These are phyloP conservation scores for Leptodontidium sp. DNA, from an alignment of 2,329 filamentous ascomycete genomes.

Conservation along the genomic window DNA sequence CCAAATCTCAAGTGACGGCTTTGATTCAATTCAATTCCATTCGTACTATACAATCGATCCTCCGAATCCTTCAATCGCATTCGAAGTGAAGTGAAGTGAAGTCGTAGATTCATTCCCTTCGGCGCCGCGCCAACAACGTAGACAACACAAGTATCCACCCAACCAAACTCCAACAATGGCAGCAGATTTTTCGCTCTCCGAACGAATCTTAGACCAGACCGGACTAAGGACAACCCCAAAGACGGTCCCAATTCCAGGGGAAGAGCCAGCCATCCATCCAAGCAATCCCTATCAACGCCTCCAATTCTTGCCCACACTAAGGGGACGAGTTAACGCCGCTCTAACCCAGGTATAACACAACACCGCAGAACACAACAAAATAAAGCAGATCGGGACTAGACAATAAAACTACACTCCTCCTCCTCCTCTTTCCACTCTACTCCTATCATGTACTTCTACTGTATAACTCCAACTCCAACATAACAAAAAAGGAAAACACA, in stretches of 20 bases:
- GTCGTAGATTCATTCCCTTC: too few species aligned
- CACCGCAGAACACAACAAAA: not conserved
- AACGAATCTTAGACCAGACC: not conserved
- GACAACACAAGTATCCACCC: too few species aligned
- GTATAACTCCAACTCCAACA: not conserved
- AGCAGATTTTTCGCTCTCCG: too few species aligned
- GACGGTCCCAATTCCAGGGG: too few species aligned
- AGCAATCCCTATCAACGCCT: not conserved
- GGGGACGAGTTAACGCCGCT: conserved; percentile 12
- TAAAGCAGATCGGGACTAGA: not conserved
- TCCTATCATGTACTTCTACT: not conserved
- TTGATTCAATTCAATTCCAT: too few species aligned
- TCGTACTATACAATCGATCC: too few species aligned
- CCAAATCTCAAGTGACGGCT: too few species aligned
- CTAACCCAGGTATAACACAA: conserved; percentile 1
- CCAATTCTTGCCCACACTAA: conserved; percentile 27
- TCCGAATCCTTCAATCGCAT: too few species aligned
- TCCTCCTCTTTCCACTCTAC: not conserved
- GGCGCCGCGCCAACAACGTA: too few species aligned
- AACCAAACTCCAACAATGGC: too few species aligned
- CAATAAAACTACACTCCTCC: not conserved
- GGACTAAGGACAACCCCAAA: not conserved
- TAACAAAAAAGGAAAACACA: not conserved
- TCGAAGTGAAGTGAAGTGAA: too few species aligned
- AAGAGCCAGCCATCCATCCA: not conserved